phyloP scores from a whole-genome alignment of 2,329 filamentous ascomycete genomes.

The Allantophomopsis cytisporea region DNA sequence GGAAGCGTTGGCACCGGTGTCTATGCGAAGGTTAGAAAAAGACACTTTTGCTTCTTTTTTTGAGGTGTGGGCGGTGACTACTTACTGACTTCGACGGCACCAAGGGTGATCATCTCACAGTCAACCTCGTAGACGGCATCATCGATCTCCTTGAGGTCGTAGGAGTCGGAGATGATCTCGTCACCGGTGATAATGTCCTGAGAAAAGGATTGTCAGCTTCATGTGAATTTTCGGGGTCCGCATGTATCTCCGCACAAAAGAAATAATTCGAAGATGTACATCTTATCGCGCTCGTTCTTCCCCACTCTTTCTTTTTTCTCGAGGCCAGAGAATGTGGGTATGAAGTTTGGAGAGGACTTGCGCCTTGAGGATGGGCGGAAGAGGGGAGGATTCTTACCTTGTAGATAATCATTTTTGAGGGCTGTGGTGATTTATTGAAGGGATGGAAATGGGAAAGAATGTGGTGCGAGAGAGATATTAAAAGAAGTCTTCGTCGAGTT shows the following conservation, averaged over 20 bases:
- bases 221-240: neutral
- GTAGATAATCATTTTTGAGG: conserved; percentile 60
- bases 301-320: neutral
- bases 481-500: neutral
- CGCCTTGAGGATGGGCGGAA: no score
- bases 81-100: conserved; percentile 56
- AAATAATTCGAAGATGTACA: neutral
- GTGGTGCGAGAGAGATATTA: conserved; percentile 5
- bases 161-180: conserved; percentile 96
- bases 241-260: neutral
- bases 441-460: conserved; percentile 11
- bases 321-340: neutral
- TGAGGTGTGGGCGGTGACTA: conserved; percentile 4
- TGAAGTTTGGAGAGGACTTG: neutral
- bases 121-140: conserved; percentile 79
- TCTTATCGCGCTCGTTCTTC: neutral
- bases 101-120: conserved; percentile 79
- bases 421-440: conserved; percentile 11
- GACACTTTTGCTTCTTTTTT: no score
- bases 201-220: conserved; percentile 1
- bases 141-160: conserved; percentile 68
- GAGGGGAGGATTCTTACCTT: conserved; percentile 33
- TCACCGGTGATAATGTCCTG: conserved; percentile 83
- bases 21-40: conserved; percentile 25
- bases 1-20: conserved; percentile 92